Evolutionary conservation across 257 asterid genomes (phyloP).

Genomic region (Capsicum pubescens): DNA sequence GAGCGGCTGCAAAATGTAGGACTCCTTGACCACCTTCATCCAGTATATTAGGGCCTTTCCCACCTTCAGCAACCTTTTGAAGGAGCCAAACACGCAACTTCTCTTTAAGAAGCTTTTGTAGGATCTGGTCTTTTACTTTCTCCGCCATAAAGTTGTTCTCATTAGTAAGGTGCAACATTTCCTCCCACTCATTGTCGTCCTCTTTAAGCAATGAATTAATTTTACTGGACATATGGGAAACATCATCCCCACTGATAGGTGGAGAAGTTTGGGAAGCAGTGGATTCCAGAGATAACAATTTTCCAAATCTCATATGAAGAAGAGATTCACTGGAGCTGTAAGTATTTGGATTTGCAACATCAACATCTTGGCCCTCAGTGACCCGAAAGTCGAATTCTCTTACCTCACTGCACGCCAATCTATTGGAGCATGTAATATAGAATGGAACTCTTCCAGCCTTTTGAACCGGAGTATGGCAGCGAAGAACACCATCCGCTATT

Average conservation of each 20-base stretch:
- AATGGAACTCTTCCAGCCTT: constrained; percentile 82
- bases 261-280: constrained; percentile 40
- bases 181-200: constrained; percentile 73
- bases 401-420: constrained; percentile 96
- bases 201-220: constrained; percentile 60
- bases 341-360: constrained; percentile 40
- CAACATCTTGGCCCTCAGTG: constrained; percentile 48
- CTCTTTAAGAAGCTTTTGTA: constrained; percentile 72
- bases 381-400: constrained; percentile 83
- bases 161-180: constrained; percentile 49
- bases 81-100: constrained; percentile 76
- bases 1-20: constrained; percentile 85
- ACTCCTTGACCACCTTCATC: constrained; percentile 91
- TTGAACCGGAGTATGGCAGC: constrained; percentile 77
- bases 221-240: constrained; percentile 50
- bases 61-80: constrained; percentile 76
- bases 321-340: constrained; percentile 57
- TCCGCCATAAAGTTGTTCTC: constrained; percentile 60
- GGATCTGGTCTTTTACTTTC: constrained; percentile 64
- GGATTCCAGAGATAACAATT: constrained; percentile 66
- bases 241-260: constrained; percentile 46
- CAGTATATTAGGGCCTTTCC: constrained; percentile 73
- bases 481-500: constrained; percentile 75
- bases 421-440: constrained; percentile 84
- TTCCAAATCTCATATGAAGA: constrained; percentile 77